These are phyloP conservation scores for Clonostachys byssicola DNA, from an alignment of 2,329 filamentous ascomycete genomes.

Conservation along the genomic window DNA sequence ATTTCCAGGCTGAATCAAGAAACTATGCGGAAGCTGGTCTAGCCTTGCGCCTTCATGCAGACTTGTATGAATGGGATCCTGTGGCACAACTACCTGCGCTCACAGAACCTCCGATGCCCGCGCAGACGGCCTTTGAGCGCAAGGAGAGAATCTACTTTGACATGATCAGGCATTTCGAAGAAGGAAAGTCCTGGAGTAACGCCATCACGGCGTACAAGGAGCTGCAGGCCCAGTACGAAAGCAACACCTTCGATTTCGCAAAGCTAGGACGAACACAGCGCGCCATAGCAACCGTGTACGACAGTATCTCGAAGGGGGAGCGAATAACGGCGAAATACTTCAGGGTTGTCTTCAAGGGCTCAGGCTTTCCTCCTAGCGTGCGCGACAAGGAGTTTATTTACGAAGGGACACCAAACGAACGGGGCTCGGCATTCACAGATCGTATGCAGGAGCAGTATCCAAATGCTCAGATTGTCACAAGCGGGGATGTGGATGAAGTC, in stretches of 20 bases:
- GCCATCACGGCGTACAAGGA: constrained; percentile 87
- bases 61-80: constrained; percentile 89
- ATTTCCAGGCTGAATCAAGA: constrained; percentile 68
- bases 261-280: constrained; percentile 87
- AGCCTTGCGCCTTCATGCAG: constrained; percentile 84
- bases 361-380: constrained; percentile 77
- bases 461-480: constrained; percentile 73
- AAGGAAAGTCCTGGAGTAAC: constrained; percentile 90
- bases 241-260: constrained; percentile 82
- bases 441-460: constrained; percentile 91
- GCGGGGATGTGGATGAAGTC: constrained; percentile 67
- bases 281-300: constrained; percentile 89
- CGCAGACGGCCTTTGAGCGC: constrained; percentile 84
- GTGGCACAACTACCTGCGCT: constrained; percentile 61
- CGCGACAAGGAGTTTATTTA: constrained; percentile 92
- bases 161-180: constrained; percentile 93
- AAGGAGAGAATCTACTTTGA: constrained; percentile 91
- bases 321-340: constrained; percentile 81
- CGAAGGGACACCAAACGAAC: constrained; percentile 74
- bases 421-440: constrained; percentile 78
- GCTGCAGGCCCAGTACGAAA: constrained; percentile 86
- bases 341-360: constrained; percentile 82
- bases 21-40: constrained; percentile 87
- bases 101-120: constrained; percentile 70
- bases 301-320: constrained; percentile 79